Conservation (phyloP, 179 eudicot species). For the Dionaea muscipula region DNA sequence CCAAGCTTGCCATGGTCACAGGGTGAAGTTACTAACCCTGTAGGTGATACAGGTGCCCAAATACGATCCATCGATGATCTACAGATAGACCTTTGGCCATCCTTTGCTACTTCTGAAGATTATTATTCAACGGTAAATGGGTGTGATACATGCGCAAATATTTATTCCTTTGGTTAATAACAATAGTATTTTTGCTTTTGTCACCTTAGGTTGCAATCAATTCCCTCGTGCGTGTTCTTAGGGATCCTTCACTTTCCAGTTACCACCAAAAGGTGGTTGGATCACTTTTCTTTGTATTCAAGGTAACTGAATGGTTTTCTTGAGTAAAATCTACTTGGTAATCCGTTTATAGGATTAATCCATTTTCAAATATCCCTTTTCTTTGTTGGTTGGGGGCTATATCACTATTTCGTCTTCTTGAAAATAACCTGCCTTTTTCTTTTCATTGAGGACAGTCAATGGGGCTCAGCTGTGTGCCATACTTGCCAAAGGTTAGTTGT, state of each 20-base stretch:
- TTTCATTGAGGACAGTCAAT: conserved; percentile 52
- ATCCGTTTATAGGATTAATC: background rate
- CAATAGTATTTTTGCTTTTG: background rate
- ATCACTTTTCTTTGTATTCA: conserved; percentile 89
- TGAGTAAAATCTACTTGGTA: background rate
- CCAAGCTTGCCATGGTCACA: conserved; percentile 70
- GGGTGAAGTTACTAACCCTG: conserved; percentile 62
- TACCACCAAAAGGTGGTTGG: conserved; percentile 95
- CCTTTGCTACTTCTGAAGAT: conserved; percentile 94
- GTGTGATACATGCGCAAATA: background rate
- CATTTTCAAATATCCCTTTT: background rate
- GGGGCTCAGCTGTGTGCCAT: conserved; percentile 97
- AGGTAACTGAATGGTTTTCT: conserved; percentile 31
- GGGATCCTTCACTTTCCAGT: conserved; percentile 92
- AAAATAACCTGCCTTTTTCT: background rate
- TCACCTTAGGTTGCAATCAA: conserved; percentile 80
- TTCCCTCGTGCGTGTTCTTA: conserved; percentile 93
- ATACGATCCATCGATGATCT: conserved; percentile 77
- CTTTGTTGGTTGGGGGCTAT: background rate
- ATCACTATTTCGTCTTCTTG: conserved; percentile 2
- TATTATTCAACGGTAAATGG: conserved; percentile 72
- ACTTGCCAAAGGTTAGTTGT: conserved; percentile 83
- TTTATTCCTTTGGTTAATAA: background rate
- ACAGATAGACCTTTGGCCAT: conserved; percentile 93
- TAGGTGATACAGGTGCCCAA: conserved; percentile 74